phyloP scores from a whole-genome alignment of 2,329 filamentous ascomycete species.

The Diplodia mutila region DNA sequence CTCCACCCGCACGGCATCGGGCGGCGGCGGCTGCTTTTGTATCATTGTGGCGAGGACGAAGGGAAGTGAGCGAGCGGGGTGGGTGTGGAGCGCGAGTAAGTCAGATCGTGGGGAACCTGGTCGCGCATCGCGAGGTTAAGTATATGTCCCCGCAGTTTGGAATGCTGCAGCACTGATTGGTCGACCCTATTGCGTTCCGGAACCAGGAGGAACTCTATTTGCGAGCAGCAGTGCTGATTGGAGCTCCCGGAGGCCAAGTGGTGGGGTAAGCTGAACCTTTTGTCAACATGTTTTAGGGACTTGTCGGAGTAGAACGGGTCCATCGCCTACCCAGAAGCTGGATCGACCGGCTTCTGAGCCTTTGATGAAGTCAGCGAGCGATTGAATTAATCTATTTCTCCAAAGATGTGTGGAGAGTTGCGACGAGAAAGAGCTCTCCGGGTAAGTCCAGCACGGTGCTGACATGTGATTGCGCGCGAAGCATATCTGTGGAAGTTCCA shows the following conservation, averaged over 20 bases:
- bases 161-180: constrained; percentile 7
- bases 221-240: background rate
- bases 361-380: background rate
- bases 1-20: background rate
- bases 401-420: background rate
- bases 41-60: constrained; percentile 4
- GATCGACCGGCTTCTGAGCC: background rate
- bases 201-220: constrained; percentile 9
- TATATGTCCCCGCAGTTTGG: constrained; percentile 9
- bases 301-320: background rate
- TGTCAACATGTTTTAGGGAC: background rate
- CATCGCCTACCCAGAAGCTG: background rate
- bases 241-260: background rate
- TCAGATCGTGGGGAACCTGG: constrained; percentile 20
- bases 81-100: background rate
- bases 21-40: background rate
- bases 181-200: background rate
- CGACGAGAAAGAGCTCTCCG: background rate
- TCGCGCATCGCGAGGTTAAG: background rate
- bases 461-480: background rate
- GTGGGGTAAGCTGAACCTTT: constrained; percentile 9
- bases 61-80: background rate
- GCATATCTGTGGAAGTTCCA: too few relatives aligned
- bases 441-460: background rate
- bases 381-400: background rate